Percentiles rank a stretch among this genome's conserved stretches.
Conservation (phyloP, 495 filamentous ascomycete genomes). For the Sordaria brevicollis region DNA sequence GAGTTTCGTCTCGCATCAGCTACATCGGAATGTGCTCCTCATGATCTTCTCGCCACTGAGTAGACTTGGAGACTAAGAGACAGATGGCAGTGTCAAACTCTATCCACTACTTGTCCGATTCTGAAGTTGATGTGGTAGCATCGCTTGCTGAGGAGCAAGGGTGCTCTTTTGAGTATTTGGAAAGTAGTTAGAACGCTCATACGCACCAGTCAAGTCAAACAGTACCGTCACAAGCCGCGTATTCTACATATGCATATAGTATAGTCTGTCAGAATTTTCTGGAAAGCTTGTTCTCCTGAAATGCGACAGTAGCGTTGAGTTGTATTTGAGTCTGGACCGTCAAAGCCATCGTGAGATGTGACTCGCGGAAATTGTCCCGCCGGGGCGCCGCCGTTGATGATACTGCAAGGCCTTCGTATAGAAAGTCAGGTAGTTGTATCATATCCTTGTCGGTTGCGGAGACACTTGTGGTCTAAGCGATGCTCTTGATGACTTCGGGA, state of each 20-base stretch:
- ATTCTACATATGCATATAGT: not conserved
- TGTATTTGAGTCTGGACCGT: not conserved
- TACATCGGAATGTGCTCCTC: not conserved
- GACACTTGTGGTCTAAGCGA: not conserved
- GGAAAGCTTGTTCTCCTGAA: not conserved
- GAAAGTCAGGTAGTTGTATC: not conserved
- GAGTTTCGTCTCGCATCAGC: not conserved
- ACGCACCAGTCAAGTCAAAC: not conserved
- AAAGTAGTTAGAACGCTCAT: not conserved
- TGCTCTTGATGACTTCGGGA: not conserved
- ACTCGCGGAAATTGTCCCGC: not conserved
- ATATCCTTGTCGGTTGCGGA: not conserved
- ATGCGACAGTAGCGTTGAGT: not conserved
- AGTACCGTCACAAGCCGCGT: not conserved
- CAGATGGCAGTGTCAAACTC: too few species aligned
- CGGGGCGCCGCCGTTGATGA: not conserved
- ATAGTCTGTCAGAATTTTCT: not conserved
- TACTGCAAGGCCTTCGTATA: not conserved
- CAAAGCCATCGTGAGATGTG: not conserved
- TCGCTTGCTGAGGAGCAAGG: not conserved
- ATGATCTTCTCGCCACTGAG: too few species aligned
- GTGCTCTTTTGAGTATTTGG: not conserved
- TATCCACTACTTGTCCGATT: too few species aligned
- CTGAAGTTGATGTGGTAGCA: not conserved
- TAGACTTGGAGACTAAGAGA: too few species aligned